These are phyloP conservation scores for Claviceps sorghi DNA, from an alignment of 2,329 filamentous ascomycete genomes.

Conservation along the genomic window DNA sequence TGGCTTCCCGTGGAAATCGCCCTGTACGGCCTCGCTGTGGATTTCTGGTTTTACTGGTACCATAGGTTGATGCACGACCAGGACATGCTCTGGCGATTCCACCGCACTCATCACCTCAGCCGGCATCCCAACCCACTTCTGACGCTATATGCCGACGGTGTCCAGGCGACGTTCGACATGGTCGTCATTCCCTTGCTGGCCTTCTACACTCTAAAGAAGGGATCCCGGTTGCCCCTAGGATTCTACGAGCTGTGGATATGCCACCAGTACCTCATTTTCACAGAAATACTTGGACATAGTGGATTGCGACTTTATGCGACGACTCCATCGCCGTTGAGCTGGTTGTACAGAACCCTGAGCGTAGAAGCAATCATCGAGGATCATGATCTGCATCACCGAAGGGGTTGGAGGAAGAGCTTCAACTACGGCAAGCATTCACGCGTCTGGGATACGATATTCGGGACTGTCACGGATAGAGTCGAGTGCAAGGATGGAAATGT, in stretches of 20 bases:
- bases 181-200: constrained; percentile 25
- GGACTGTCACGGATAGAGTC: constrained; percentile 21
- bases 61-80: constrained; percentile 25
- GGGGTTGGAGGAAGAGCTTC: constrained; percentile 21
- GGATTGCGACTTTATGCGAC: constrained; percentile 23
- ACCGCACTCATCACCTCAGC: constrained; percentile 30
- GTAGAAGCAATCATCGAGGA: constrained; percentile 27
- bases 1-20: constrained; percentile 15
- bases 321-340: constrained; percentile 19
- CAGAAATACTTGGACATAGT: constrained; percentile 24
- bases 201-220: constrained; percentile 19
- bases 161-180: constrained; percentile 28
- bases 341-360: constrained; percentile 18
- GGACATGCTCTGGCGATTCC: constrained; percentile 21
- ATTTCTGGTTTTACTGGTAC: constrained; percentile 7
- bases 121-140: constrained; percentile 10
- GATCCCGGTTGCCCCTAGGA: constrained; percentile 25
- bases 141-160: constrained; percentile 25
- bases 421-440: constrained; percentile 26
- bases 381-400: constrained; percentile 26
- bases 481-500: constrained; percentile 19
- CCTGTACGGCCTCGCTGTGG: constrained; percentile 3
- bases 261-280: constrained; percentile 27
- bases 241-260: constrained; percentile 34
- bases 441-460: constrained; percentile 22